Base-by-base conservation (phyloP, 257 asterid genomes). In the Nicotiana paniculata region DNA sequence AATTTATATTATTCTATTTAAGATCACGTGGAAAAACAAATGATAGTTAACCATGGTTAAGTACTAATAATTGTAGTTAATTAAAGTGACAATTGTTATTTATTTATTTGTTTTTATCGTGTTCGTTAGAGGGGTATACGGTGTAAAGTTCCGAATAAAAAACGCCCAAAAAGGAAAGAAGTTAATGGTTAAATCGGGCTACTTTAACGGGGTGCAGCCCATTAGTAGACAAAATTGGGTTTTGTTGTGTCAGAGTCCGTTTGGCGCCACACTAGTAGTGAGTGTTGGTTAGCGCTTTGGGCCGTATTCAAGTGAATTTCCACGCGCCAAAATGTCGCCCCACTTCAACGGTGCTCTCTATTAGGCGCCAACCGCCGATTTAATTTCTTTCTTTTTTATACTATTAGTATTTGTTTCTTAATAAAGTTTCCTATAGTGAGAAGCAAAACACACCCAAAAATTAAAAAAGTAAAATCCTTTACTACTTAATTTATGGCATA, bases 311-410 rank as follows among this genome's bases (percentile, higher is more conserved):
- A 74, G 26, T 74, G 81, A 10, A n/a, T 10, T 33, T 43, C 24
- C 0, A 65, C 75, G 64, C 82, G 87, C 86, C 91, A 85, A 83
- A 86, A 54, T 48, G 53, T 79, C 62, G 57, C 76, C 76, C 67
- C 62, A 9, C 21, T 48, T 46, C 55, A 84, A 86, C 89, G 89
- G 87, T 81, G 85, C 86, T 83, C 84, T 82, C 75, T 10, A 61
- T 69, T 51, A 51, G 88, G 88, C 89, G 85, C 85, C 82, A 86
- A 80, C 53, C 9, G 16, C 46, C 43, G 43, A 11, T 65, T 65
- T 65, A 13, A 32, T 30, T 13, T 32, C 11, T 32, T 32, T 65
- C 17, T 65, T 65, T 21, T 5, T 3, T 4, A 64, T 28, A 62
- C 43, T 37, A 6, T 37, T 37, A 7, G 48, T 39, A 63, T 4